A percentile compares a stretch with the other conserved stretches of the same genome.
phyloP scores from a whole-genome alignment of 2,329 filamentous ascomycete genomes.

The Hymenoscyphus linearis region DNA sequence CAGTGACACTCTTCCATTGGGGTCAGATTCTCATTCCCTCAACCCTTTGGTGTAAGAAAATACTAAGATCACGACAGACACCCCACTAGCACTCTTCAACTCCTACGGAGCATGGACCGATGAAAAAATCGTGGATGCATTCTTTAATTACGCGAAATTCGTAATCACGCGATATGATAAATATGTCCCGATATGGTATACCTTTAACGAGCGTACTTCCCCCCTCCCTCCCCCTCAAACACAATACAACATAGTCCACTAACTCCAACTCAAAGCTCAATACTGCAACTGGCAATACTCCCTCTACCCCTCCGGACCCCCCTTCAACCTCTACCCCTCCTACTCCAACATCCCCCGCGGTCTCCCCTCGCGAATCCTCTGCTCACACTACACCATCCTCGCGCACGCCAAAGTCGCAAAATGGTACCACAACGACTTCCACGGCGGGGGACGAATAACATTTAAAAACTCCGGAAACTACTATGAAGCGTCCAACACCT shows the following conservation, averaged over 20 bases:
- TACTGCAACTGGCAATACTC: constrained; percentile 45
- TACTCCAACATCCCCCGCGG: constrained; percentile 39
- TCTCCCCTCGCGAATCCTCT: constrained; percentile 37
- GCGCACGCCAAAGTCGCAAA: constrained; percentile 45
- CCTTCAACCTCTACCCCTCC: constrained; percentile 37
- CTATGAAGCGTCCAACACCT: constrained; percentile 41
- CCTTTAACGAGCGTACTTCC: constrained; percentile 47
- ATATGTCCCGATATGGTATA: constrained; percentile 47
- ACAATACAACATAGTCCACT: neutral
- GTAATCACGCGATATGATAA: constrained; percentile 47
- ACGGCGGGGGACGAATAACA: constrained; percentile 44
- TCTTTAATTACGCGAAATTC: constrained; percentile 48
- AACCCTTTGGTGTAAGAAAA: neutral
- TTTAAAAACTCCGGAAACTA: constrained; percentile 42
- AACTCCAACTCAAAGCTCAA: constrained; percentile 28
- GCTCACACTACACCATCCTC: constrained; percentile 42
- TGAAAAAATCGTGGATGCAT: constrained; percentile 43
- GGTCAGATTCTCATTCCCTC: constrained; percentile 10
- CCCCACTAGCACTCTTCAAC: constrained; percentile 35
- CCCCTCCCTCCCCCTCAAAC: constrained; percentile 24
- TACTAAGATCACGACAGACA: constrained; percentile 16
- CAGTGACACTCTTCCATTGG: constrained; percentile 44
- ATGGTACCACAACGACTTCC: constrained; percentile 50
- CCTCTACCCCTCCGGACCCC: constrained; percentile 37
- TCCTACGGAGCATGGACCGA: constrained; percentile 41